Evolutionary conservation across 768 basidiomycete species (phyloP).

Genomic region (Tremella fuciformis): DNA sequence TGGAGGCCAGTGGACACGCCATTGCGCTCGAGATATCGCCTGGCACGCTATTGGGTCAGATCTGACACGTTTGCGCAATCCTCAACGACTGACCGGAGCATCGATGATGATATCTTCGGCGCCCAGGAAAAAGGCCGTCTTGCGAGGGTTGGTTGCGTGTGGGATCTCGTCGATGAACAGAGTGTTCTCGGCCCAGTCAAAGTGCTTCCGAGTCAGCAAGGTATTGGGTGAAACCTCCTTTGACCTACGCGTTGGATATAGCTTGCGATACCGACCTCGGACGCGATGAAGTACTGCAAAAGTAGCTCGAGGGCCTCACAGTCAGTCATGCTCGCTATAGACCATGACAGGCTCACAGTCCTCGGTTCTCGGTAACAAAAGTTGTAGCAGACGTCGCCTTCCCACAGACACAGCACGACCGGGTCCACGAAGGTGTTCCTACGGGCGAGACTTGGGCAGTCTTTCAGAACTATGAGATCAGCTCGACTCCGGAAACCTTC

Average conservation of each 20-base stretch:
- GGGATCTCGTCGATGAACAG: slow-evolving; percentile 90
- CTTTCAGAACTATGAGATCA: slow-evolving; percentile 63
- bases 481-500: neutral
- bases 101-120: slow-evolving; percentile 76
- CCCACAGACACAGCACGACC: slow-evolving; percentile 80
- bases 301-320: slow-evolving; percentile 70
- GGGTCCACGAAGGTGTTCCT: slow-evolving; percentile 90
- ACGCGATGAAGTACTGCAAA: slow-evolving; percentile 81
- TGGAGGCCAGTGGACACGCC: slow-evolving; percentile 62
- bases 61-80: neutral
- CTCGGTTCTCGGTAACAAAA: slow-evolving; percentile 73
- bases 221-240: neutral
- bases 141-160: slow-evolving; percentile 65
- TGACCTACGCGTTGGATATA: slow-evolving; percentile 62
- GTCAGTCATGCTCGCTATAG: slow-evolving; percentile 5
- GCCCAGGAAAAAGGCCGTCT: slow-evolving; percentile 74
- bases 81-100: slow-evolving; percentile 59
- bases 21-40: slow-evolving; percentile 70
- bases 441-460: slow-evolving; percentile 63
- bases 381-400: slow-evolving; percentile 90
- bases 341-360: slow-evolving; percentile 57
- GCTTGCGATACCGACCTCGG: slow-evolving; percentile 83
- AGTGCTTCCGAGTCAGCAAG: slow-evolving; percentile 28
- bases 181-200: slow-evolving; percentile 74
- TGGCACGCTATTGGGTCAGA: slow-evolving; percentile 60